A percentile compares a stretch with the other conserved stretches of the same genome.
These are phyloP conservation scores for Melaleuca alternifolia DNA, from an alignment of 345 rosid genomes.

Conservation along the genomic window DNA sequence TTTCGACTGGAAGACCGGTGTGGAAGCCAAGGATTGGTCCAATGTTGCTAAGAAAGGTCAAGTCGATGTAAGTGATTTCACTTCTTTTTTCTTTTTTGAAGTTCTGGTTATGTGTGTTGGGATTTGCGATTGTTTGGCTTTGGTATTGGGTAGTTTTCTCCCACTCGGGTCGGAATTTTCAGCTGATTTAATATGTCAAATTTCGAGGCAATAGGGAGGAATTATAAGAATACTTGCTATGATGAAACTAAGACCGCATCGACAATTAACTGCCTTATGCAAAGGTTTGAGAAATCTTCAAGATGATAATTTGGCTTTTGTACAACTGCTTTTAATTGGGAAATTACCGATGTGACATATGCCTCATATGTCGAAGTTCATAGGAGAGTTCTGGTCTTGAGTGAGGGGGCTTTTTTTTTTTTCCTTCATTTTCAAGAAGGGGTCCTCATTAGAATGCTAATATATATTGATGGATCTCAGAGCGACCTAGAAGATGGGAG, in stretches of 20 bases:
- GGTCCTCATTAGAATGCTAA: neutral
- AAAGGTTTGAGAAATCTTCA: neutral
- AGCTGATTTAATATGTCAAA: neutral
- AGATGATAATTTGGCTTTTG: neutral
- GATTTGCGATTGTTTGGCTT: neutral
- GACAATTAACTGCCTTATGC: neutral
- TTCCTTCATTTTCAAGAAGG: neutral
- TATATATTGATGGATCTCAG: neutral
- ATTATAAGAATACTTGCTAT: neutral
- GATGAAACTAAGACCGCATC: neutral
- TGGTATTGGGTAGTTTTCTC: neutral
- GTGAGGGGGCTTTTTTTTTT: neutral
- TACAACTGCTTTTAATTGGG: neutral
- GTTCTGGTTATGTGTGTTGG: neutral
- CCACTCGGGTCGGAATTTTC: neutral
- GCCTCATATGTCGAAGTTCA: neutral
- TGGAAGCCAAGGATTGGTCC: constrained; percentile 72
- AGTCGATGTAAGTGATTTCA: constrained; percentile 55
- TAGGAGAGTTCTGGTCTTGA: neutral
- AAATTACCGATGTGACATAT: neutral
- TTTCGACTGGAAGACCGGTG: constrained; percentile 84
- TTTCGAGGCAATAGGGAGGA: neutral
- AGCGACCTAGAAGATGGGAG: neutral
- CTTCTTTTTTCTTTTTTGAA: neutral
- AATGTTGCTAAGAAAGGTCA: constrained; percentile 86